Percentiles rank a stretch among this genome's conserved stretches.
Evolutionary conservation across 441 rosid species (phyloP).

Genomic region (Corymbia calophylla): DNA sequence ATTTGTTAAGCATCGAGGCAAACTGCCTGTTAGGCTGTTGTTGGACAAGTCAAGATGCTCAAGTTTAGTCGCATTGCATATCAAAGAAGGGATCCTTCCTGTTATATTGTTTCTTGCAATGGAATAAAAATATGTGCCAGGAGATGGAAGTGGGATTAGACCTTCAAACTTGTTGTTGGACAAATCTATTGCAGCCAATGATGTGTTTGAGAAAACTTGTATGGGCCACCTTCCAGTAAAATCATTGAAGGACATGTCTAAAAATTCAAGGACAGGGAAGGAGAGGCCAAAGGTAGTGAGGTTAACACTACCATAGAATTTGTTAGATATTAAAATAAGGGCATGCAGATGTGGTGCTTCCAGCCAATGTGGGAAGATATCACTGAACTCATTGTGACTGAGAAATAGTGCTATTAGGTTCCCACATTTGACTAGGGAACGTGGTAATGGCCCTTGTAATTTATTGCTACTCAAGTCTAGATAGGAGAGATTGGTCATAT

Average conservation of each 20-base stretch:
- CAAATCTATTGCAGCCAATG: accelerated
- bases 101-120: not conserved
- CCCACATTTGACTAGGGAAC: not conserved
- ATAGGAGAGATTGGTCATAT: not conserved
- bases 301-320: not conserved
- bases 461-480: not conserved
- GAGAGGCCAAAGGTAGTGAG: not conserved
- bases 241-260: not conserved
- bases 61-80: not conserved
- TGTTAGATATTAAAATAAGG: not conserved
- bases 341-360: accelerated
- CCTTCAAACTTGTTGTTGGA: not conserved
- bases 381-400: not conserved
- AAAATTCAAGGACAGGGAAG: accelerated
- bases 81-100: not conserved
- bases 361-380: not conserved
- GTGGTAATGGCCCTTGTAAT: not conserved
- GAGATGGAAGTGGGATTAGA: not conserved
- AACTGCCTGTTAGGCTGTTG: not conserved
- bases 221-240: accelerated
- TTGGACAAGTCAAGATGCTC: not conserved
- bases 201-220: not conserved
- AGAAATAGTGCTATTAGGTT: accelerated
- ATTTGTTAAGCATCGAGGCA: not conserved
- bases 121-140: accelerated